Percentiles rank a stretch among this genome's conserved stretches.
Conservation (phyloP, 2,329 filamentous ascomycete species). For the Ophiostoma australiae region DNA sequence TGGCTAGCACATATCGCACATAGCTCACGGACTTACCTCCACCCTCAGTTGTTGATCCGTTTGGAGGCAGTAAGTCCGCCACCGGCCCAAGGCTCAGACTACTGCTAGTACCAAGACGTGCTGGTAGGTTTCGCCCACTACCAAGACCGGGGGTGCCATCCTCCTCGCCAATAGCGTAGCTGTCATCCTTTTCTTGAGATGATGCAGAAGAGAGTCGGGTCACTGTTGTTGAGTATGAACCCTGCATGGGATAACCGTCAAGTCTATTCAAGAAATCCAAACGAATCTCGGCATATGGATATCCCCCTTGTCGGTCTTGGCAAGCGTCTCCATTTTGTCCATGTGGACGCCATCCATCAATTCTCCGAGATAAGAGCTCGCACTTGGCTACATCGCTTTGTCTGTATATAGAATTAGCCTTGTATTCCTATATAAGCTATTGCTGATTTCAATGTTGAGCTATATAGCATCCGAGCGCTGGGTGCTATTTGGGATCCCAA, state of each 20-base stretch:
- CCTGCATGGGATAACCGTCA: background rate
- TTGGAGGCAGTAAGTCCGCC: background rate
- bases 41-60: background rate
- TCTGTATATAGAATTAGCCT: background rate
- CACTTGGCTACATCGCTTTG: background rate
- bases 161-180: background rate
- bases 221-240: background rate
- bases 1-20: background rate
- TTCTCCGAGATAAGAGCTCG: background rate
- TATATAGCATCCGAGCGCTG: background rate
- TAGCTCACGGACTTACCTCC: background rate
- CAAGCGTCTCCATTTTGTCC: background rate
- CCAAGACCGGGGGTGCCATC: background rate
- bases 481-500: background rate
- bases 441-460: background rate
- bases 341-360: background rate
- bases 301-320: background rate
- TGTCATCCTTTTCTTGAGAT: background rate
- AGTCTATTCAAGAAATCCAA: background rate
- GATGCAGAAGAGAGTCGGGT: background rate
- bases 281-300: background rate
- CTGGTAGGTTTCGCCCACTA: background rate
- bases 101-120: background rate
- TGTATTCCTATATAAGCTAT: background rate
- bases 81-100: background rate